Evolutionary conservation across 371 early-diverging fungal genomes (phyloP), one percentile per base, ranked within the genome.

Genomic region (Furculomyces boomerangus): DNA sequence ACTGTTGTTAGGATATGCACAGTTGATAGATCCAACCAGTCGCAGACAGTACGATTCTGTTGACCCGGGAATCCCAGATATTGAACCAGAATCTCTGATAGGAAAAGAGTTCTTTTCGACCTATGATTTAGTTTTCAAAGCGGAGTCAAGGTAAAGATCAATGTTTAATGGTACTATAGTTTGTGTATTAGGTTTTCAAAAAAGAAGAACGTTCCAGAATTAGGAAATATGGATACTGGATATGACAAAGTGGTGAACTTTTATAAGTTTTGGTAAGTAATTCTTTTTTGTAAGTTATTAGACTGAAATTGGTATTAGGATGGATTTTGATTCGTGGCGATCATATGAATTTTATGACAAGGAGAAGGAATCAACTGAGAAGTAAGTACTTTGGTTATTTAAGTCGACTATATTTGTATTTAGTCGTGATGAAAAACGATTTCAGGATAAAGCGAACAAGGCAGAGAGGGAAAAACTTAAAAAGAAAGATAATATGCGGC

Each of bases 41-140:
- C 84, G 95, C 63, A 80, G 86, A 50, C 90, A 94, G 68, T 99
- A 85, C 72, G 98, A 99, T 70, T 95, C 95, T 13, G 82, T 86
- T 51, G 95, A 94, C 74, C 68, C 77, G 35, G 59, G 59, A 13
- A 76, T 83, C 57, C 77, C 80, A 52, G 83, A 82, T 32, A 37
- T 64, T 26, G 61, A 80, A 31, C 77, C 77, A 10, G 52, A 46
- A 28, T 20, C 50, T 10, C 71, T 72, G 32, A 66, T 62, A 20
- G 66, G 71, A 53, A 82, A 82, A 30, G 84, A 91, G 65, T 98
- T 97, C 70, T 98, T 83, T 70, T 73, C 82, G 56, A 60, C 81
- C 44, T 98, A 88, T 73, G 72, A 72, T 22, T 80, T 86, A 22
- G 84, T 83, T 44, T 97, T 98, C 71, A 84, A 81, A 45, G 81